Conservation (phyloP, 148 eudicot genomes). For the Linanthus parryae region DNA sequence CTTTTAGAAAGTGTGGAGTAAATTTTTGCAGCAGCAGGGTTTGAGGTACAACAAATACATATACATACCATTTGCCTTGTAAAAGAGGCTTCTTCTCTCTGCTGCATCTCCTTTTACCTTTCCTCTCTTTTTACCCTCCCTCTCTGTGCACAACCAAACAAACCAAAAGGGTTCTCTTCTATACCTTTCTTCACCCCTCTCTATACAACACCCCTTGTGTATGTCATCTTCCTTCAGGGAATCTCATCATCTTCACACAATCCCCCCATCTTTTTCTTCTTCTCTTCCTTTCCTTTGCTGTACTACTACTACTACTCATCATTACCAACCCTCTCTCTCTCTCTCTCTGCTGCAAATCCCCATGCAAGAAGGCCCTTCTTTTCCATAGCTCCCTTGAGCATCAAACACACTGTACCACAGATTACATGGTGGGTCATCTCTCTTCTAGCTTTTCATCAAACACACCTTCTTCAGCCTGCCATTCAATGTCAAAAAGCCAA, state of each 20-base stretch:
- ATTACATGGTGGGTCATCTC: background rate
- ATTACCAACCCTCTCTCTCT: slow-evolving; percentile 41
- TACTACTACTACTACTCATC: slow-evolving; percentile 40
- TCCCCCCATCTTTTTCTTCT: slow-evolving; percentile 36
- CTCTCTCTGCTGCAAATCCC: slow-evolving; percentile 24
- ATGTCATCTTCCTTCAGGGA: slow-evolving; percentile 61
- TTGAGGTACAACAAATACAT: slow-evolving; percentile 41
- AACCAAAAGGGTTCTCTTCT: slow-evolving; percentile 37
- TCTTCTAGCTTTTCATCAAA: no score
- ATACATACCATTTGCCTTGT: slow-evolving; percentile 38
- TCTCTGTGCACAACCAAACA: slow-evolving; percentile 46
- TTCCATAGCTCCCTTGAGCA: slow-evolving; percentile 16
- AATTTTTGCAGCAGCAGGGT: slow-evolving; percentile 33
- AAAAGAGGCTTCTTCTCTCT: slow-evolving; percentile 27
- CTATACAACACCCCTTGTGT: slow-evolving; percentile 21
- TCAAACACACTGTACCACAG: slow-evolving; percentile 4
- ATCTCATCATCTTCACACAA: slow-evolving; percentile 44
- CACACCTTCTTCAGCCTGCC: no score
- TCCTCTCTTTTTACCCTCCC: no score
- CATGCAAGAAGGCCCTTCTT: slow-evolving; percentile 19
- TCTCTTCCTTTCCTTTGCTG: no score
- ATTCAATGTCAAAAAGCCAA: no score
- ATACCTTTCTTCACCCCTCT: slow-evolving; percentile 10
- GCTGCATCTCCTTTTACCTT: slow-evolving; percentile 13
- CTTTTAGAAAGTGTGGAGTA: slow-evolving; percentile 47